Conservation (phyloP, 768 basidiomycete species). For the Leccinum incarnatum region DNA sequence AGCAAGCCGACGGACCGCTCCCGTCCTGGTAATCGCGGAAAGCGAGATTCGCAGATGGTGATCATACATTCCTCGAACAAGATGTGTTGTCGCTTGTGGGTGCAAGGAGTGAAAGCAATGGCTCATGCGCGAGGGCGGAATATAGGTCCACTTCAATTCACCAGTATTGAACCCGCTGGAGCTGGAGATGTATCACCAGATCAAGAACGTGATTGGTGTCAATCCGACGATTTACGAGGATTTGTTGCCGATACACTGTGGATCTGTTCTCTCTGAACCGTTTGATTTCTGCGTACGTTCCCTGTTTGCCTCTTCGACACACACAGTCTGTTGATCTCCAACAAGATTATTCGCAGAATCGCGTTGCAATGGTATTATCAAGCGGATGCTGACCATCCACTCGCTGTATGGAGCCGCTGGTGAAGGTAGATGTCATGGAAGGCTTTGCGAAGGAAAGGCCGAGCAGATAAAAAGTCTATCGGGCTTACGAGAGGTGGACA, state of each 20-base stretch:
- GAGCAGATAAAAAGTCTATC: too few relatives aligned
- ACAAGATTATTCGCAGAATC: conserved; percentile 91
- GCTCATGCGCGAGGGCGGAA: not conserved
- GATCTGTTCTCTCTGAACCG: conserved; percentile 86
- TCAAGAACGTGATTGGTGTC: conserved; percentile 99
- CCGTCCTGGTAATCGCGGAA: conserved; percentile 91
- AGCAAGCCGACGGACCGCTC: conserved; percentile 94
- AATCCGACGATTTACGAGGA: conserved; percentile 98
- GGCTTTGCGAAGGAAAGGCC: too few relatives aligned
- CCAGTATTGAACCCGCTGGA: conserved; percentile 92
- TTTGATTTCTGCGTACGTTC: conserved; percentile 78
- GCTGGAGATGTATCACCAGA: conserved; percentile 98
- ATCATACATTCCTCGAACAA: conserved; percentile 98
- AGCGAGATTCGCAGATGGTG: conserved; percentile 95
- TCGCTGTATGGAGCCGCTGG: too few relatives aligned
- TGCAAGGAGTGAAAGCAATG: not conserved
- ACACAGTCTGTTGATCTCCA: conserved; percentile 93
- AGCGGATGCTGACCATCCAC: too few relatives aligned
- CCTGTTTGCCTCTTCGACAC: conserved; percentile 95
- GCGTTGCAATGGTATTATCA: conserved; percentile 48
- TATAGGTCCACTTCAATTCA: conserved; percentile 90
- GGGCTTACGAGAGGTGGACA: too few relatives aligned
- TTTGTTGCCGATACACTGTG: conserved; percentile 95
- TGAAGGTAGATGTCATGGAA: too few relatives aligned
- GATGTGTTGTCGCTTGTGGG: conserved; percentile 38